Base-by-base conservation (phyloP, 345 rosid genomes). In the Microthlaspi erraticum region DNA sequence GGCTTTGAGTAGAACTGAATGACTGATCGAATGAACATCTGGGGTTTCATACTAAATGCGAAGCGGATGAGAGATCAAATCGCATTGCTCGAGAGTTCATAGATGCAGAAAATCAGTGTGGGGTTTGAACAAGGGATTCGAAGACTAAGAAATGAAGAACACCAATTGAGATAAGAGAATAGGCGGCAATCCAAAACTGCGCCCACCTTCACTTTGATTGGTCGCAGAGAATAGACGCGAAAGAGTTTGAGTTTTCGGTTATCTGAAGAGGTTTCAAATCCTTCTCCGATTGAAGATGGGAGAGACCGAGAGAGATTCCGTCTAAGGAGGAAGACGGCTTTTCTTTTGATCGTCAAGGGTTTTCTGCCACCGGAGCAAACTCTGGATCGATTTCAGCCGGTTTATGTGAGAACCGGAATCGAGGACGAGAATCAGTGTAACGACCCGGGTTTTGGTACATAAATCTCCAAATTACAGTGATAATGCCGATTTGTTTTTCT, bases 11-110 rank as follows among this genome's bases (percentile, higher is more conserved):
- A 65, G 42, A 79, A 64, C 17, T 60, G 68, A 34, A 45, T 17
- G 46, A 79, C 42, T 56, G 77, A 70, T 73, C 79, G 73, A 33
- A 78, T 8, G 41, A 79, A 19, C 48, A 71, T 71, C 6, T 71
- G 73, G 2, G 78, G 45, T 65, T 53, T 82, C 83, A 82, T 82
- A 12, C 26, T 12, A 69, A 8, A 66, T 29, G 49, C 31, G 64
- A 53, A 48, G 17, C 55, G 11, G 18, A 41, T 18, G 67, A 58
- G 78, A 50, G 29, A 37, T 14, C 26, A 31, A 74, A 61, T 76
- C 70, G 70, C 75, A 69, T 62, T 45, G 54, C n/a, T 55, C 10
- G 46, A 9, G 52, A 61, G 26, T 17, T 69, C 69, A 34, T 45
- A 34, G 42, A 64, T 61, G 61, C 61, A 52, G 11, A 71, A 19